Evolutionary conservation across 257 asterid genomes (phyloP), one percentile per base, ranked within the genome.

Genomic region (Solanum chmielewskii): DNA sequence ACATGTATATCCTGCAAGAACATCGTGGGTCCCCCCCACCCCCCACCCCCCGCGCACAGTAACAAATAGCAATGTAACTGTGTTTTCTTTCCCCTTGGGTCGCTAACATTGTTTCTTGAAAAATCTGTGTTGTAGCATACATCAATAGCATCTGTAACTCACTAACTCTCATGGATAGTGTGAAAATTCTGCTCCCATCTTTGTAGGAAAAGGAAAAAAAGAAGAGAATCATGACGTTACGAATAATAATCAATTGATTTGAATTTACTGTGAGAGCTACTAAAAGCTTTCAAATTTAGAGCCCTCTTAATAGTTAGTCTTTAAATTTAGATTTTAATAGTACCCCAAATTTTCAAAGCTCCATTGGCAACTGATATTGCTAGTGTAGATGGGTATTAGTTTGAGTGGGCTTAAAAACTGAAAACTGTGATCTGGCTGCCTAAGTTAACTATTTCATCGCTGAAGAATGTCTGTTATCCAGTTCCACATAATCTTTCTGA

Each of bases 341-440:
- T 49, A 49, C 9, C 45, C 69, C 69, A 49, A 56, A 56, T 56
- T 56, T 11, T 11, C 8, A 49, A 81, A 81, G 42, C 29, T 27
- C 44, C 68, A 29, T 49, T 80, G 85, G 11, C 68, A 27, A 3
- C 18, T 80, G 49, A 27, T 29, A 29, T 35, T 44, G 37, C 37
- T 77, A n/a, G 2, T 42, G 10, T 45, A 80, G 42, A 45, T 77
- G 9, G 62, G 27, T 35, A 10, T 25, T n/a, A 14, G 83, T 76
- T 42, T 76, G 60, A 76, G 64, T 44, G 84, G 64, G 44, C 18
- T 47, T 80, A 18, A 23, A 9, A 9, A 80, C 42, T 80, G 64
- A 80, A 45, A 80, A 80, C 68, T 80, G 21, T 47, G 85, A 80
- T 80, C 69, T 29, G 68, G 31, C 29, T 10, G 85, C 85, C 44